A percentile compares a stretch with the other conserved stretches of the same genome.
phyloP scores from a whole-genome alignment of 208 protist species.

The Crithidia expoeki region DNA sequence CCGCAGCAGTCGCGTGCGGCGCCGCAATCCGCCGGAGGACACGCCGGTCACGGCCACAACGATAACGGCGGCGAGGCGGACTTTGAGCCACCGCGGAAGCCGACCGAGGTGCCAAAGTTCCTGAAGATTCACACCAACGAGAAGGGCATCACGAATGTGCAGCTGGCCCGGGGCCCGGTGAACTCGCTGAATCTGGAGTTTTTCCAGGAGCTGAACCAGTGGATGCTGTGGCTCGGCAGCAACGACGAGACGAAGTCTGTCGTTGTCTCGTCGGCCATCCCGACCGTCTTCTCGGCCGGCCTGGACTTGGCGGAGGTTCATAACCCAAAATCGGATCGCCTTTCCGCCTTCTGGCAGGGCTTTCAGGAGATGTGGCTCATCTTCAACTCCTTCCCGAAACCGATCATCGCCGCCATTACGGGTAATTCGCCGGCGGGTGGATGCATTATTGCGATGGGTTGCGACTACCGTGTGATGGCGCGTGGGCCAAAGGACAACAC shows the following conservation, averaged over 20 bases:
- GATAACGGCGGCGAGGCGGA: slow-evolving; percentile 27
- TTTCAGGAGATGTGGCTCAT: slow-evolving; percentile 87
- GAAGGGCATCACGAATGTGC: slow-evolving; percentile 62
- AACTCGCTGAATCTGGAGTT: slow-evolving; percentile 81
- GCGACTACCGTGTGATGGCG: slow-evolving; percentile 84
- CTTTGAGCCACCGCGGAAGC: slow-evolving; percentile 71
- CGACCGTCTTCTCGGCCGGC: slow-evolving; percentile 81
- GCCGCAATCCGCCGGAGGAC: background rate
- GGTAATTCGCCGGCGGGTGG: slow-evolving; percentile 77
- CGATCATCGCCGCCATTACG: slow-evolving; percentile 77
- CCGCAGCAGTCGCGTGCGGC: slow-evolving; percentile 7
- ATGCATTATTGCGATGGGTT: slow-evolving; percentile 79
- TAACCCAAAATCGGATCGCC: slow-evolving; percentile 67
- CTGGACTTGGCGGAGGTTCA: slow-evolving; percentile 80
- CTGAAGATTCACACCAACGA: slow-evolving; percentile 63
- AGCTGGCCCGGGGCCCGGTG: slow-evolving; percentile 60
- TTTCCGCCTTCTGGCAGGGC: slow-evolving; percentile 66
- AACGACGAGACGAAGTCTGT: slow-evolving; percentile 73
- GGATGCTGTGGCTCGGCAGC: slow-evolving; percentile 85
- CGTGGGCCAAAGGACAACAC: slow-evolving; percentile 53
- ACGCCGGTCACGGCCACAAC: slow-evolving; percentile 11
- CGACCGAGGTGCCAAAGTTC: slow-evolving; percentile 71
- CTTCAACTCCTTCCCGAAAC: slow-evolving; percentile 81
- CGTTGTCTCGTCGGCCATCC: slow-evolving; percentile 69
- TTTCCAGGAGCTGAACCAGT: slow-evolving; percentile 81